Evolutionary conservation across 352 stramenopile genomes (phyloP).

Genomic region (Pythium oligandrum): DNA sequence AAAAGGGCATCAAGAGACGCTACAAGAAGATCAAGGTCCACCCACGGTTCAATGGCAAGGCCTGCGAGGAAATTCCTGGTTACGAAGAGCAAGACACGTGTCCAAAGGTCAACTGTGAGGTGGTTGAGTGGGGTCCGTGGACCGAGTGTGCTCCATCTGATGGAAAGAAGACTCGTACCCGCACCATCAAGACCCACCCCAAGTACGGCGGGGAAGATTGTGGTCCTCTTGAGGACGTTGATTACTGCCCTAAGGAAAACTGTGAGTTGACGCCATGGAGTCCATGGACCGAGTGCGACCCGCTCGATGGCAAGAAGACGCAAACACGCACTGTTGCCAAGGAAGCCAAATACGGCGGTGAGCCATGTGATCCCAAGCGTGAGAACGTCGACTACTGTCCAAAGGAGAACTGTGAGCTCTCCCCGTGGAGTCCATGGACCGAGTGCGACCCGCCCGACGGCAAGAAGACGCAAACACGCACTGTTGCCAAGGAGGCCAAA

Average conservation of each 20-base stretch:
- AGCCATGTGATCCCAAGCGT: no score
- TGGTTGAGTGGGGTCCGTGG: constrained; percentile 43
- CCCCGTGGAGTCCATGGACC: no score
- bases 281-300: constrained; percentile 45
- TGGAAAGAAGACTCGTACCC: constrained; percentile 31
- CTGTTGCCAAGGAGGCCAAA: constrained; percentile 16
- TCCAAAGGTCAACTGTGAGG: constrained; percentile 45
- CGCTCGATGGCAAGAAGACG: constrained; percentile 27
- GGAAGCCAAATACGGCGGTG: no score
- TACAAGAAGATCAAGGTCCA: no score
- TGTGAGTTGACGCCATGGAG: constrained; percentile 48
- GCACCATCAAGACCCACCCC: constrained; percentile 29
- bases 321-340: no score
- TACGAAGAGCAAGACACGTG: constrained; percentile 39
- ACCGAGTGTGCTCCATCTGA: constrained; percentile 21
- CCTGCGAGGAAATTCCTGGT: no score
- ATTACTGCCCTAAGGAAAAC: constrained; percentile 33
- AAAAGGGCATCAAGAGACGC: no score
- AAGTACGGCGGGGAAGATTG: constrained; percentile 34
- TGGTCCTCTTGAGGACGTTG: constrained; percentile 25
- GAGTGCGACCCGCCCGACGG: no score
- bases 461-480: constrained; percentile 21
- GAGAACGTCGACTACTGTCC: no score
- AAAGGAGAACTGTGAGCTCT: no score
- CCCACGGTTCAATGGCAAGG: no score